These are phyloP conservation scores for Phytophthora foliorum DNA, from an alignment of 352 stramenopile genomes.

Conservation along the genomic window DNA sequence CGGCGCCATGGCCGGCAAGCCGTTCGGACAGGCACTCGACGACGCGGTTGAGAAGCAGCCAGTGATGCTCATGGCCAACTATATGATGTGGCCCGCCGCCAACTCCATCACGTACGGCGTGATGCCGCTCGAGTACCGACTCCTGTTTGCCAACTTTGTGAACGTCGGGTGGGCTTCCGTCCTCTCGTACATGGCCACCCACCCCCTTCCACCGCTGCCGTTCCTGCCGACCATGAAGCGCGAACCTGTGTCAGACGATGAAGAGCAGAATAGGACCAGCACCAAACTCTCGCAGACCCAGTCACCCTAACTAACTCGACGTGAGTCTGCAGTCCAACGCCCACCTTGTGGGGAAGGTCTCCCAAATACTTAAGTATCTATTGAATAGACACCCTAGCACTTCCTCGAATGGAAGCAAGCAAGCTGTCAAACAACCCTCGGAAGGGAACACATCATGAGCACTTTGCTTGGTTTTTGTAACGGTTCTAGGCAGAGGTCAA, in stretches of 20 bases:
- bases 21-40: constrained; percentile 26
- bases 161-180: constrained; percentile 47
- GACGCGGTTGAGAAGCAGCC: constrained; percentile 39
- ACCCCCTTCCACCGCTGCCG: constrained; percentile 12
- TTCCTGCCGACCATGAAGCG: constrained; percentile 16
- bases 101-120: constrained; percentile 48
- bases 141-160: constrained; percentile 45
- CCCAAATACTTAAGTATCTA: too few species aligned
- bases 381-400: too few species aligned
- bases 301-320: not conserved
- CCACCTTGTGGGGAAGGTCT: too few species aligned
- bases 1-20: constrained; percentile 36
- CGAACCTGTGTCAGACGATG: not conserved
- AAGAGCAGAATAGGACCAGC: not conserved
- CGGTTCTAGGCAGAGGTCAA: constrained; percentile 12
- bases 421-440: too few species aligned
- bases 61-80: constrained; percentile 39
- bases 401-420: too few species aligned
- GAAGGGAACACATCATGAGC: constrained; percentile 13
- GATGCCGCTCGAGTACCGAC: constrained; percentile 42
- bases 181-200: constrained; percentile 43
- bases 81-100: constrained; percentile 43
- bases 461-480: constrained; percentile 30
- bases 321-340: too few species aligned
- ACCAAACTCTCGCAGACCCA: not conserved